Evolutionary conservation across 2,329 filamentous ascomycete genomes (phyloP), one percentile per base, ranked within the genome.

Genomic region (Daldinia sp.): DNA sequence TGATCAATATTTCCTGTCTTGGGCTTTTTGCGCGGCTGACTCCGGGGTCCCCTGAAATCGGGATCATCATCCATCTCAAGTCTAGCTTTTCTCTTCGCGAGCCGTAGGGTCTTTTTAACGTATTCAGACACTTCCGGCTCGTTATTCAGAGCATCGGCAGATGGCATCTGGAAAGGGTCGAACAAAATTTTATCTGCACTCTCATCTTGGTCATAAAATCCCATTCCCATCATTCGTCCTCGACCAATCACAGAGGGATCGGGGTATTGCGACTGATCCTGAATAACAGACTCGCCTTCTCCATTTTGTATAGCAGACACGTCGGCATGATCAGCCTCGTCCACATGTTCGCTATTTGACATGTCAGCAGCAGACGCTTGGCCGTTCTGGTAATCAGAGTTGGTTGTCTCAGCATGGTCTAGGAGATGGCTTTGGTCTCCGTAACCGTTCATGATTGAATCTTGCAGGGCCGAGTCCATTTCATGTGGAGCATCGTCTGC

Each of bases 121-220:
- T 83, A 86, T 46, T 89, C 87, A 5, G 87, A 83, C 42, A 86
- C 78, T 64, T 86, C 81, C 1, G 82, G 80, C 57, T 86, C 82
- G 7, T 79, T 74, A 37, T 77, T 74, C 60, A 87, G 73, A 10
- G 78, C 77, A 3, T 86, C 84, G 3, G 81, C 80, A 12, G 83
- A 79, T 4, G 87, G 87, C 30, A 82, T 81, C 71, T 88, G 84
- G 73, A 88, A 89, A 7, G 84, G 84, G 69, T 89, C 86, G 65
- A 89, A 89, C 2, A 89, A 76, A 75, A 89, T 89, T 73, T 81
- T 86, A 75, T 89, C 86, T 1, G 84, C 82, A 23, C 82, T 83
- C 70, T 88, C 85, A 66, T 87, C 86, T 72, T 88, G 86, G 63
- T 89, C 84, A 74, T 89, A 89, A 76, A 89, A 89, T 9, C 86